A percentile compares a stretch with the other conserved stretches of the same genome.
Evolutionary conservation across 2,329 filamentous ascomycete species (phyloP).

Genomic region (Scortechinia acanthostroma): DNA sequence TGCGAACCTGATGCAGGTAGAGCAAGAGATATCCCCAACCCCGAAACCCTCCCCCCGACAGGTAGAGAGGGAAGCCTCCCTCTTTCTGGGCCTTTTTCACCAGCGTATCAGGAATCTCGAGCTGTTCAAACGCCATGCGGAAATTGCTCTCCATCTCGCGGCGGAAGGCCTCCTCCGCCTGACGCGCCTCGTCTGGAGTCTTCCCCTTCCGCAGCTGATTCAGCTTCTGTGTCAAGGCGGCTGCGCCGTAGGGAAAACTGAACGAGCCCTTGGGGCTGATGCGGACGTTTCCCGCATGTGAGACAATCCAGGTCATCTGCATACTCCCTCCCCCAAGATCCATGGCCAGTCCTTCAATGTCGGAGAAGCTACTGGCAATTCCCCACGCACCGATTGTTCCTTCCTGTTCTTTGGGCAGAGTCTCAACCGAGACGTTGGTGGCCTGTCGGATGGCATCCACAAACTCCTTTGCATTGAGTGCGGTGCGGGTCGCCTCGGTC

Average conservation of each 20-base stretch:
- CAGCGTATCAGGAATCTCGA: slow-evolving; percentile 45
- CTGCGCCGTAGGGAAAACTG: slow-evolving; percentile 66
- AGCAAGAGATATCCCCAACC: slow-evolving; percentile 65
- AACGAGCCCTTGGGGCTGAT: slow-evolving; percentile 47
- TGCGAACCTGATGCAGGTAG: slow-evolving; percentile 45
- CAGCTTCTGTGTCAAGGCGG: slow-evolving; percentile 51
- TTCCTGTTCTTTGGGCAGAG: slow-evolving; percentile 75
- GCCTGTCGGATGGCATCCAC: slow-evolving; percentile 49
- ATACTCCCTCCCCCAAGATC: slow-evolving; percentile 74
- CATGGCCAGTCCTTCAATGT: slow-evolving; percentile 69
- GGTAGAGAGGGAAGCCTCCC: slow-evolving; percentile 51
- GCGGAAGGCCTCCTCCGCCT: slow-evolving; percentile 32
- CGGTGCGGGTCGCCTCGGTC: slow-evolving; percentile 81
- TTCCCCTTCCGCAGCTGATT: slow-evolving; percentile 28
- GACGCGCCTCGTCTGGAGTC: slow-evolving; percentile 25
- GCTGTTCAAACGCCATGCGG: slow-evolving; percentile 35
- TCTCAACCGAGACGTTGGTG: slow-evolving; percentile 58
- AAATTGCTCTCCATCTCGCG: slow-evolving; percentile 43
- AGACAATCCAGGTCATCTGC: slow-evolving; percentile 55
- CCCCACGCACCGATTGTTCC: slow-evolving; percentile 71
- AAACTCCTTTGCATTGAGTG: slow-evolving; percentile 67
- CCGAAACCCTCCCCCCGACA: slow-evolving; percentile 65
- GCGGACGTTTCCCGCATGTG: slow-evolving; percentile 32
- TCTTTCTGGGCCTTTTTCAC: slow-evolving; percentile 28
- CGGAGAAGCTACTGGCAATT: slow-evolving; percentile 69